These are phyloP conservation scores for Reutealis trisperma DNA, from an alignment of 345 rosid species.

Conservation along the genomic window DNA sequence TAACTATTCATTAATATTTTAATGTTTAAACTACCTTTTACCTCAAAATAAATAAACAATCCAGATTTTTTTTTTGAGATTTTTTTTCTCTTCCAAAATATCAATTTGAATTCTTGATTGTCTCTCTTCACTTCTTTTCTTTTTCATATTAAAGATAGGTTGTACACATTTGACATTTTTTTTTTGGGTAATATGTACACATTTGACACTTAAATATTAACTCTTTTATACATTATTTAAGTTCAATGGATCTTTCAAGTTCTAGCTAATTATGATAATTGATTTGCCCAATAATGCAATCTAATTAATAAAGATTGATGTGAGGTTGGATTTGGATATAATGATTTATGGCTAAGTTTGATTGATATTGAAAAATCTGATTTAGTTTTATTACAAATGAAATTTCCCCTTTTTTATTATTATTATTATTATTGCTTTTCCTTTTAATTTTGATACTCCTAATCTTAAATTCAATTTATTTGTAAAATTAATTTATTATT, in stretches of 20 bases:
- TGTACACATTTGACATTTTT: background rate
- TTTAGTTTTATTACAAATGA: background rate
- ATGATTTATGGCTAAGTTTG: background rate
- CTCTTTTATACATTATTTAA: background rate
- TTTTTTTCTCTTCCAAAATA: too few species aligned
- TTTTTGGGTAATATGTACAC: background rate
- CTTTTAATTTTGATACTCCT: too few species aligned
- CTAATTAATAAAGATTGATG: background rate
- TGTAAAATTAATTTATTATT: too few species aligned
- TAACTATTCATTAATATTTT: too few species aligned
- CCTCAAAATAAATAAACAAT: too few species aligned
- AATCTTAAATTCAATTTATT: too few species aligned
- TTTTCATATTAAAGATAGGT: background rate
- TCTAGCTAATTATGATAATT: too few species aligned
- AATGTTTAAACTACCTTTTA: too few species aligned
- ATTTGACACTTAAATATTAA: background rate
- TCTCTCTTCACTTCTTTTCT: background rate
- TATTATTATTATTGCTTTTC: too few species aligned
- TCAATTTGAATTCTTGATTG: background rate
- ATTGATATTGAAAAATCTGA: background rate
- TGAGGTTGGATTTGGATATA: background rate
- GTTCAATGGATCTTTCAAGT: background rate
- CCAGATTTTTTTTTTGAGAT: too few species aligned
- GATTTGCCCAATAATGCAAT: background rate
- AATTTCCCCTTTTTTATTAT: too few species aligned